These are phyloP conservation scores for Phascolomyces articulosus DNA, from an alignment of 371 early-diverging fungal species.

Conservation along the genomic window DNA sequence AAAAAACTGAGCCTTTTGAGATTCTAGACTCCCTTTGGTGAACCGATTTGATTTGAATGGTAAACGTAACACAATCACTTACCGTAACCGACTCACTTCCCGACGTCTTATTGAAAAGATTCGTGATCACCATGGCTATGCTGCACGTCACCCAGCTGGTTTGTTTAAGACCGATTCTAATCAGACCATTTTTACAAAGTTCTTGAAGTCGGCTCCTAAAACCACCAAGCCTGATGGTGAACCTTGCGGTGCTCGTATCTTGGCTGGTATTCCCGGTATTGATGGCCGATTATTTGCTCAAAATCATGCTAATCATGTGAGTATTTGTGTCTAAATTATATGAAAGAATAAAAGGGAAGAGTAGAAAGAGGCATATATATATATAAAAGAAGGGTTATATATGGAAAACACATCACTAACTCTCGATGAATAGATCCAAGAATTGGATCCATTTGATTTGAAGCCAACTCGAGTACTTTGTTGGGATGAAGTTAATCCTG, in stretches of 20 bases:
- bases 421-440: constrained; percentile 74
- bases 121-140: constrained; percentile 68
- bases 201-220: constrained; percentile 53
- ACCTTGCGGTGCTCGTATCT: constrained; percentile 61
- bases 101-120: constrained; percentile 64
- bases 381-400: no score
- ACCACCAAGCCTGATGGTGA: constrained; percentile 57
- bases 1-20: no score
- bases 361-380: not conserved
- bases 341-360: not conserved
- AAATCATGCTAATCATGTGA: constrained; percentile 63
- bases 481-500: constrained; percentile 70
- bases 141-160: constrained; percentile 64
- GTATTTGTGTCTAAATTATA: constrained; percentile 3
- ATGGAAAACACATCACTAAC: no score
- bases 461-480: constrained; percentile 67
- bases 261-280: constrained; percentile 52
- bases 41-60: constrained; percentile 66
- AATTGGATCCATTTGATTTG: constrained; percentile 76
- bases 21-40: constrained; percentile 53
- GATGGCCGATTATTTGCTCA: constrained; percentile 63
- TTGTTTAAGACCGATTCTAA: constrained; percentile 68
- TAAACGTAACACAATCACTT: constrained; percentile 52
- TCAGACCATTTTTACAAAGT: constrained; percentile 62
- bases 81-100: constrained; percentile 63